Conservation (phyloP, 495 filamentous ascomycete genomes). For the Penicillium cinerascens region DNA sequence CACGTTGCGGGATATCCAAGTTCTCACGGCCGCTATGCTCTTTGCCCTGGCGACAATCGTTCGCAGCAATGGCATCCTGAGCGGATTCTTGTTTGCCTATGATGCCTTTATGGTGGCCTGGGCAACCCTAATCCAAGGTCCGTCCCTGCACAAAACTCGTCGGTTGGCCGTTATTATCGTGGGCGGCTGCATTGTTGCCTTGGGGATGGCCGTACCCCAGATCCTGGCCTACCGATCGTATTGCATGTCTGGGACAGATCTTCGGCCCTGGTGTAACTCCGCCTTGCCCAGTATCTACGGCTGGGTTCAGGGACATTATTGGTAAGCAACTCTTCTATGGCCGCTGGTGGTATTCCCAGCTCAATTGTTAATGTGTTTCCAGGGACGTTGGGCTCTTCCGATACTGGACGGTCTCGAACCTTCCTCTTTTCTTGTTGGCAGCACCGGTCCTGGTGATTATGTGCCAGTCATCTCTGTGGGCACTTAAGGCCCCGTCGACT, state of each 20-base stretch:
- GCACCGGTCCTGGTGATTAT: slow-evolving; percentile 73
- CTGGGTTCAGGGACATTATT: slow-evolving; percentile 86
- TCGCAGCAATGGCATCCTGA: slow-evolving; percentile 84
- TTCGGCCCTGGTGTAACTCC: slow-evolving; percentile 70
- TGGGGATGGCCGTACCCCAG: slow-evolving; percentile 70
- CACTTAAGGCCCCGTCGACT: slow-evolving; percentile 24
- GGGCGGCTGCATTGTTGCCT: slow-evolving; percentile 62
- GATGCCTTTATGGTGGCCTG: slow-evolving; percentile 45
- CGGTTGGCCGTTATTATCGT: slow-evolving; percentile 54
- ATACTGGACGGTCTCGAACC: slow-evolving; percentile 85
- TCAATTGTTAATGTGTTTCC: slow-evolving; percentile 2
- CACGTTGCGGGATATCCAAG: slow-evolving; percentile 38
- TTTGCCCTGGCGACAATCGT: slow-evolving; percentile 73
- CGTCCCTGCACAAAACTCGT: slow-evolving; percentile 26
- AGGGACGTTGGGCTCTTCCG: slow-evolving; percentile 85
- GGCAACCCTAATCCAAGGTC: slow-evolving; percentile 27
- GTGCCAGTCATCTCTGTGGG: slow-evolving; percentile 55
- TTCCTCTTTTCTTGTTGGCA: slow-evolving; percentile 85
- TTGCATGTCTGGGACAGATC: slow-evolving; percentile 46
- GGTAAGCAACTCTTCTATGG: slow-evolving; percentile 51
- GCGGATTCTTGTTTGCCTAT: slow-evolving; percentile 67
- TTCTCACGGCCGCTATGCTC: slow-evolving; percentile 58
- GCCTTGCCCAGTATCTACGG: slow-evolving; percentile 79
- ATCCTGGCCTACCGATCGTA: slow-evolving; percentile 68
- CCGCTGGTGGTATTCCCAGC: neutral